Conservation (phyloP, 164 flowering plant species). For the Nymphaea thermarum region DNA sequence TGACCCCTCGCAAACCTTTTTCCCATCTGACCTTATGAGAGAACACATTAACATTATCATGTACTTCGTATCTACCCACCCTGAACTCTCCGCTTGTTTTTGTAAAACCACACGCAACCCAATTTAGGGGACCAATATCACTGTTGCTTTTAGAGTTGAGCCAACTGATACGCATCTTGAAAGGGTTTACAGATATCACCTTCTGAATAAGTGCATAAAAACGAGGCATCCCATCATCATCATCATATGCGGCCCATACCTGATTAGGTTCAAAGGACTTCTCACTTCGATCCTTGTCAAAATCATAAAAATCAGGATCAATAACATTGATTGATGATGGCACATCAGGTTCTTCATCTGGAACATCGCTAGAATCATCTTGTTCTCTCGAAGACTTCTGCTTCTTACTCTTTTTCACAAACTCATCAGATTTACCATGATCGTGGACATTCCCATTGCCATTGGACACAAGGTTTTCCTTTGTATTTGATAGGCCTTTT, state of each 20-base stretch:
- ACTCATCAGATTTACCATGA: slow-evolving; percentile 7
- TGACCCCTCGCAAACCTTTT: slow-evolving; percentile 39
- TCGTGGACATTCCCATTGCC: slow-evolving; percentile 6
- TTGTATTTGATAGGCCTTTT: slow-evolving; percentile 4
- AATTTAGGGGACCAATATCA: slow-evolving; percentile 48
- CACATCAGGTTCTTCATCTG: slow-evolving; percentile 14
- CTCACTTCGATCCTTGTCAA: slow-evolving; percentile 54
- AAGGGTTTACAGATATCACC: slow-evolving; percentile 47
- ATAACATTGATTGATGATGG: slow-evolving; percentile 41
- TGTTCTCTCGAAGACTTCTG: slow-evolving; percentile 1
- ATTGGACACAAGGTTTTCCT: slow-evolving; percentile 8
- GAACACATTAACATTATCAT: slow-evolving; percentile 42
- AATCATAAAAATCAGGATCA: slow-evolving; percentile 63
- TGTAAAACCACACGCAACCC: slow-evolving; percentile 56
- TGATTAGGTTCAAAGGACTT: slow-evolving; percentile 48
- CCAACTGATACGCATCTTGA: slow-evolving; percentile 58
- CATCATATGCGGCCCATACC: slow-evolving; percentile 79
- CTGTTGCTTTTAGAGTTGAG: slow-evolving; percentile 50
- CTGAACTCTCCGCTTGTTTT: slow-evolving; percentile 74
- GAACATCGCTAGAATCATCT: slow-evolving; percentile 7
- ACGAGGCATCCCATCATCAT: slow-evolving; percentile 77
- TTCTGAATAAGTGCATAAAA: slow-evolving; percentile 53
- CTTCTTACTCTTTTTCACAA: slow-evolving; percentile 8
- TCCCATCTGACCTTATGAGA: slow-evolving; percentile 58
- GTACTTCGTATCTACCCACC: slow-evolving; percentile 34